Conservation (phyloP, 805 yeast species). For the Myxozyma neglecta region DNA sequence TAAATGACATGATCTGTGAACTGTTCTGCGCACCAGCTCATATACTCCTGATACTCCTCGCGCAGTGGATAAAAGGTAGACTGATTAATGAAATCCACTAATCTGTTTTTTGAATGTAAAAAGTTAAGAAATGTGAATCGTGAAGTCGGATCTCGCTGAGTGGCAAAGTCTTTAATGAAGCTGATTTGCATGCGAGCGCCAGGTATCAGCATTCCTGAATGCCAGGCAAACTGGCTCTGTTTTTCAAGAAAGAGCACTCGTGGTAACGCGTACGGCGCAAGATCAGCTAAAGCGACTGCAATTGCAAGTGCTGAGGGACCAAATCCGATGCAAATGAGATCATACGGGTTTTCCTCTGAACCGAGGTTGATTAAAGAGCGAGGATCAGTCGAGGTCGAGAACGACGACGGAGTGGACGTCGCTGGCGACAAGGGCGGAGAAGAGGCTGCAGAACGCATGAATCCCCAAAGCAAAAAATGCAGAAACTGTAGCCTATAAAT, state of each 20-base stretch:
- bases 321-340: constrained; percentile 33
- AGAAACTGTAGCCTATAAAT: too few species aligned
- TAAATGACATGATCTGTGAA: constrained; percentile 28
- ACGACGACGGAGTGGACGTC: background rate
- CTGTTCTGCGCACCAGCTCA: constrained; percentile 36
- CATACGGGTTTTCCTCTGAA: constrained; percentile 6
- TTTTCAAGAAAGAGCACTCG: constrained; percentile 32
- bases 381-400: background rate
- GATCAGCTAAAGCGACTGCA: constrained; percentile 31
- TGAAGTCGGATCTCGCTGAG: constrained; percentile 35
- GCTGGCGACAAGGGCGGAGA: background rate
- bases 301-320: constrained; percentile 36
- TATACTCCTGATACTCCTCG: constrained; percentile 35
- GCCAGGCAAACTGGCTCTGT: constrained; percentile 32
- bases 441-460: background rate
- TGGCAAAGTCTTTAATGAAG: constrained; percentile 35
- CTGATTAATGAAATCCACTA: constrained; percentile 31
- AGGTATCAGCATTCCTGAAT: constrained; percentile 36
- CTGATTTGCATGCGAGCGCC: constrained; percentile 35
- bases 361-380: background rate
- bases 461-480: background rate
- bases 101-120: constrained; percentile 27
- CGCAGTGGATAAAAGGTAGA: constrained; percentile 35
- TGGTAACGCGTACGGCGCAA: background rate
- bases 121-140: constrained; percentile 35